These are phyloP conservation scores for Turritis glabra DNA, from an alignment of 345 rosid genomes.

Conservation along the genomic window DNA sequence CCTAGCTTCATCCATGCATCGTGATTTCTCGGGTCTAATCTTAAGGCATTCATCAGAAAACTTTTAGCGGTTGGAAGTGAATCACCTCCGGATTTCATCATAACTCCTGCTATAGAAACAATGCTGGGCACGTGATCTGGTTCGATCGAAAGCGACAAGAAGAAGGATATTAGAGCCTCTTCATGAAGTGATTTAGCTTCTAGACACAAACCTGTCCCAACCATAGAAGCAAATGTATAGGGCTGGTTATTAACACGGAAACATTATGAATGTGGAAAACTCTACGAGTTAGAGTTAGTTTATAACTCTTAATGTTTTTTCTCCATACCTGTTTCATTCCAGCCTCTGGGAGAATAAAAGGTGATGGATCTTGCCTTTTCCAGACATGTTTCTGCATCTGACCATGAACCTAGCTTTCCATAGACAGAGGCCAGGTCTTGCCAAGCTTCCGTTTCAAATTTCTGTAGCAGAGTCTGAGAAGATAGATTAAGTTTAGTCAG, in stretches of 20 bases:
- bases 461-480: slow-evolving; percentile 51
- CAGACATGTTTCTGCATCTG: slow-evolving; percentile 72
- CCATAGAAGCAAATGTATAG: neutral
- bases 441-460: slow-evolving; percentile 74
- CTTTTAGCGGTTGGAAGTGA: slow-evolving; percentile 75
- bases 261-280: neutral
- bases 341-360: slow-evolving; percentile 67
- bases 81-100: slow-evolving; percentile 58
- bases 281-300: too few species aligned
- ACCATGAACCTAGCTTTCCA: slow-evolving; percentile 60
- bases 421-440: slow-evolving; percentile 78
- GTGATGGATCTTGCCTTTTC: slow-evolving; percentile 69
- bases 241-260: neutral
- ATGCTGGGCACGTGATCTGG: slow-evolving; percentile 86
- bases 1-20: slow-evolving; percentile 89
- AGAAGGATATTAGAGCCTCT: slow-evolving; percentile 75
- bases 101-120: slow-evolving; percentile 68
- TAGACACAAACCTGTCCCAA: slow-evolving; percentile 59
- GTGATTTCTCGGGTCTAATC: slow-evolving; percentile 73
- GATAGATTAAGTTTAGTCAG: slow-evolving; percentile 4
- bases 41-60: slow-evolving; percentile 79
- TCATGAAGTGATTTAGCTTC: slow-evolving; percentile 68
- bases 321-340: slow-evolving; percentile 72
- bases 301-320: neutral
- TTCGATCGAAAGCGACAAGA: slow-evolving; percentile 64